These are phyloP conservation scores for Lentinula guzmanii DNA, from an alignment of 768 basidiomycete genomes.

Conservation along the genomic window DNA sequence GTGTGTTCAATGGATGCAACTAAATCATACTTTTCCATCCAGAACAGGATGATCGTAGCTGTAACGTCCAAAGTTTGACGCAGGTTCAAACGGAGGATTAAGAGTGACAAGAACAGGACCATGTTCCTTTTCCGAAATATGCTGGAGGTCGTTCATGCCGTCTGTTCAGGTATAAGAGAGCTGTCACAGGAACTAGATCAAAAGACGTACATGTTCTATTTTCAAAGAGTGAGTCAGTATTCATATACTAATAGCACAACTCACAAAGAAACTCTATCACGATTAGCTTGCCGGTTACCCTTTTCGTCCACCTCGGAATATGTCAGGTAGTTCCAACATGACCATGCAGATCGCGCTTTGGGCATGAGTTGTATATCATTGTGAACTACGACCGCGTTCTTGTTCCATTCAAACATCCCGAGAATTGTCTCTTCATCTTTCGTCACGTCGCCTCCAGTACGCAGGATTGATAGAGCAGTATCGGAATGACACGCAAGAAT, in stretches of 20 bases:
- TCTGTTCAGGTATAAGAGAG: slow-evolving; percentile 28
- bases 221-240: neutral
- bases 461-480: slow-evolving; percentile 45
- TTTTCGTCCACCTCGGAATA: slow-evolving; percentile 30
- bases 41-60: slow-evolving; percentile 68
- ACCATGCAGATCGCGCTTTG: slow-evolving; percentile 52
- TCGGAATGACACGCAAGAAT: slow-evolving; percentile 74
- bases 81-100: slow-evolving; percentile 62
- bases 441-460: slow-evolving; percentile 23
- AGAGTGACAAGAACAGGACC: slow-evolving; percentile 69
- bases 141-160: slow-evolving; percentile 73
- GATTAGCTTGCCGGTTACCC: slow-evolving; percentile 36
- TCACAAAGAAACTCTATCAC: slow-evolving; percentile 58
- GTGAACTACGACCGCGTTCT: slow-evolving; percentile 65
- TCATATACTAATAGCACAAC: slow-evolving; percentile 15
- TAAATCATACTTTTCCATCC: slow-evolving; percentile 35
- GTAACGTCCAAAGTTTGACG: slow-evolving; percentile 44
- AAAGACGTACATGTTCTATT: slow-evolving; percentile 36
- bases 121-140: slow-evolving; percentile 45
- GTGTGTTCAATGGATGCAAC: neutral
- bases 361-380: slow-evolving; percentile 56
- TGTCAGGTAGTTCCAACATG: slow-evolving; percentile 79
- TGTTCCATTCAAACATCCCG: slow-evolving; percentile 57
- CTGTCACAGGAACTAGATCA: neutral
- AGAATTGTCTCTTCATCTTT: slow-evolving; percentile 48